Conservation (phyloP, 2,329 filamentous ascomycete species). For the Falciphora oryzae region DNA sequence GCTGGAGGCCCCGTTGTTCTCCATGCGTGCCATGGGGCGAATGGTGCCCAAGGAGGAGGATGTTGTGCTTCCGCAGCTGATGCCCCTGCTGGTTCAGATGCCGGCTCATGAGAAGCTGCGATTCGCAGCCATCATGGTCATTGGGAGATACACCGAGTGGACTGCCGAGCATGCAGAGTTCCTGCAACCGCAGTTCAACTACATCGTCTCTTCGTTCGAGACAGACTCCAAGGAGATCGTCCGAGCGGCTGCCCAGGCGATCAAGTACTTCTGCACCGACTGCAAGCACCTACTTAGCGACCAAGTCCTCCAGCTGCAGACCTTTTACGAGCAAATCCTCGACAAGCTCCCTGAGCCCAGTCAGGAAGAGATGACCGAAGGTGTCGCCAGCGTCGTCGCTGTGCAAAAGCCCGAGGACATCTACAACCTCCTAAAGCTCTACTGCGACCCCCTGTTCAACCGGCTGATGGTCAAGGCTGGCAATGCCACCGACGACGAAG, state of each 20-base stretch:
- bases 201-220: slow-evolving; percentile 89
- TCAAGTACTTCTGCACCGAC: slow-evolving; percentile 96
- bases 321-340: slow-evolving; percentile 86
- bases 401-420: slow-evolving; percentile 76
- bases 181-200: slow-evolving; percentile 86
- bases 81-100: slow-evolving; percentile 89
- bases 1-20: slow-evolving; percentile 90
- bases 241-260: slow-evolving; percentile 83
- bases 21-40: slow-evolving; percentile 89
- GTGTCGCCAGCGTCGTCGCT: slow-evolving; percentile 85
- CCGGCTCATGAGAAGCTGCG: slow-evolving; percentile 96
- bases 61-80: slow-evolving; percentile 82
- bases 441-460: slow-evolving; percentile 84
- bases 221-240: slow-evolving; percentile 86
- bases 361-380: slow-evolving; percentile 94
- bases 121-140: slow-evolving; percentile 96
- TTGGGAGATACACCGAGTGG: slow-evolving; percentile 97
- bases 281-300: slow-evolving; percentile 80
- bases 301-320: slow-evolving; percentile 80
- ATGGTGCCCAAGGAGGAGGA: slow-evolving; percentile 91
- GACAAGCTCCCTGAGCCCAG: slow-evolving; percentile 79
- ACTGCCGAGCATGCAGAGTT: slow-evolving; percentile 91
- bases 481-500: slow-evolving; percentile 72
- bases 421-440: slow-evolving; percentile 81
- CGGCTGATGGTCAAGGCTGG: slow-evolving; percentile 84